These are phyloP conservation scores for Tubosaeta brunneosetosa DNA, from an alignment of 768 basidiomycete genomes.

Conservation along the genomic window DNA sequence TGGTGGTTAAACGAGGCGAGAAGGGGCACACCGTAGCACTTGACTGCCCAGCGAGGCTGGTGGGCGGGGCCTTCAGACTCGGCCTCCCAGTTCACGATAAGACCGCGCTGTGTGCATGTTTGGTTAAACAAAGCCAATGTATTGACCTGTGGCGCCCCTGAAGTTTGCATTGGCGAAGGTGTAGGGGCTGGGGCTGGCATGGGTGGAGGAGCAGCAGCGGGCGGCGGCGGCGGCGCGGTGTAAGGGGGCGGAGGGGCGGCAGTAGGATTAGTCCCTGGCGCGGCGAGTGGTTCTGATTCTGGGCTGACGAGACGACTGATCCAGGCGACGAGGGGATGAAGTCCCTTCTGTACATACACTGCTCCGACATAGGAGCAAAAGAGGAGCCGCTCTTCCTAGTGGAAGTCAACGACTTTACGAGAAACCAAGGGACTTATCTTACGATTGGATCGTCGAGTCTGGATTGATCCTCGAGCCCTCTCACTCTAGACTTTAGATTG, in stretches of 20 bases:
- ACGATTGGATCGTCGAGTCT: constrained; percentile 37
- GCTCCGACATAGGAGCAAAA: constrained; percentile 65
- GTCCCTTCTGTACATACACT: constrained; percentile 55
- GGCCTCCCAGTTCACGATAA: constrained; percentile 43
- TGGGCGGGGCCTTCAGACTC: constrained; percentile 48
- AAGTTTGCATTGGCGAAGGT: constrained; percentile 18
- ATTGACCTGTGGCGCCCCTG: constrained; percentile 27
- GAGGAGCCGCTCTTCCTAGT: constrained; percentile 51
- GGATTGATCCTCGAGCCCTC: constrained; percentile 37
- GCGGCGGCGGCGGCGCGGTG: constrained; percentile 13
- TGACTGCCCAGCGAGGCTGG: constrained; percentile 53
- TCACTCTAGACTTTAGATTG: constrained; percentile 49
- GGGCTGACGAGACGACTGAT: constrained; percentile 55
- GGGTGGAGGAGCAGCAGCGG: constrained; percentile 17
- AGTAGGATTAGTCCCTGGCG: constrained; percentile 16
- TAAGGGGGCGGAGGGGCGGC: constrained; percentile 23
- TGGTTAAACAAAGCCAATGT: constrained; percentile 50
- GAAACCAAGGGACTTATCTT: not conserved
- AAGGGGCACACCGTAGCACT: constrained; percentile 43
- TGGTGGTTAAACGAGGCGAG: not conserved
- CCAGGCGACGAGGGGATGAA: constrained; percentile 49
- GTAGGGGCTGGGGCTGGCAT: constrained; percentile 10
- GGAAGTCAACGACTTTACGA: constrained; percentile 3
- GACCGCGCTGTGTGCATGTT: constrained; percentile 45
- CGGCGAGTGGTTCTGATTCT: constrained; percentile 23